Base-by-base conservation (phyloP, 306 rosid species). In the Lupinus albus region DNA sequence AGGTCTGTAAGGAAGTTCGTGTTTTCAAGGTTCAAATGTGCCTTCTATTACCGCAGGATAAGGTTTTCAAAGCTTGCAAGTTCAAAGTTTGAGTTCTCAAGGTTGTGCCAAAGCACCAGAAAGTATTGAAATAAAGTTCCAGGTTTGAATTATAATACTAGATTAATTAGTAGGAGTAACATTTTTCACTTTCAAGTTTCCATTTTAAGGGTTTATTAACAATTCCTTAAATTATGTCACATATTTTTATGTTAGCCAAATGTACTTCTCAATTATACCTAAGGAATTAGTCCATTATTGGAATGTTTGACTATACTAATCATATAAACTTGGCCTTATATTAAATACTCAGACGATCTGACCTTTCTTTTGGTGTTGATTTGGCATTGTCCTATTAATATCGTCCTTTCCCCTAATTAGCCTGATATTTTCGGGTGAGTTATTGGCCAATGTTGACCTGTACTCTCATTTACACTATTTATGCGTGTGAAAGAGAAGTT, bases 31-130 rank as follows among this genome's bases (percentile, higher is more conserved):
- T 44, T 85, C 78, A 82, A 82, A 41, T 78, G 83, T 12, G 84
- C 68, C 8, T 75, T 85, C 80, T 83, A 80, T 67, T 76, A 72
- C 81, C 84, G 92, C 15, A 74, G 87, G 65, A 88, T 87, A 75
- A 85, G 84, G 60, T 76, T 91, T 32, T 71, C 74, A 4, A 83
- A 75, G 16, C 84, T 64, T 50, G 35, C 35, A 18, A 41, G 50
- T 50, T 52, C 73, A 59, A 52, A 32, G 58, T 75, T 84, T 65
- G 78, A 46, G 78, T 76, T 71, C 57, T 69, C 79, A 17, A 80
- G 48, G 49, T 61, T 51, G 67, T 74, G 63, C 25, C 47, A 35
- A 47, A 68, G 79, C 76, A 68, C 68, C 51, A 77, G 25, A 70
- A 72, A 68, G 84, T 72, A 67, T 66, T n/a, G n/a, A 53, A 63